Conservation (phyloP, 2,329 filamentous ascomycete species). For the Capronia coronata region DNA sequence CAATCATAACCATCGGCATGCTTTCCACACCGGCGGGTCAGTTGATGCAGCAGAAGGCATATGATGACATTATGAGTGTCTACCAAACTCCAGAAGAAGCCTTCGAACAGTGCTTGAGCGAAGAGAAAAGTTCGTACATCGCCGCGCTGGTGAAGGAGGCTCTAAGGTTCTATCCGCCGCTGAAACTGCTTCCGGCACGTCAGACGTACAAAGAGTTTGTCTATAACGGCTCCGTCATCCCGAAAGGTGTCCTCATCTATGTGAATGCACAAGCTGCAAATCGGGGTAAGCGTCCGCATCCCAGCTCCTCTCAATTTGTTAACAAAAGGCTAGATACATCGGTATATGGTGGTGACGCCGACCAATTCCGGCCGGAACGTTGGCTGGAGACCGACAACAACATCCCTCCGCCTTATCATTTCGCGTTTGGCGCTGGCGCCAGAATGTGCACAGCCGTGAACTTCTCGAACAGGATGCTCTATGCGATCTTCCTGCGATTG, state of each 20-base stretch:
- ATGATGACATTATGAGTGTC: slow-evolving; percentile 16
- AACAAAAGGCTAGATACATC: no score
- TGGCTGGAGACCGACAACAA: slow-evolving; percentile 49
- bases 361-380: slow-evolving; percentile 68
- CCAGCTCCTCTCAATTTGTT: no score
- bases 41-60: slow-evolving; percentile 18
- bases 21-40: slow-evolving; percentile 22
- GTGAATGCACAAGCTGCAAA: no score
- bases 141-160: slow-evolving; percentile 22
- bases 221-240: slow-evolving; percentile 1
- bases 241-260: no score
- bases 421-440: slow-evolving; percentile 23
- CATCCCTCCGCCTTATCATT: slow-evolving; percentile 25
- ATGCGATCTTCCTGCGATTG: slow-evolving; percentile 26
- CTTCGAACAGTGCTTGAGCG: slow-evolving; percentile 13
- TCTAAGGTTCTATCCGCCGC: slow-evolving; percentile 23
- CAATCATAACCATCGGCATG: slow-evolving; percentile 25
- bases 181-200: slow-evolving; percentile 12
- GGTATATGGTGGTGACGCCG: slow-evolving; percentile 56
- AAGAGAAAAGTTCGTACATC: slow-evolving; percentile 22
- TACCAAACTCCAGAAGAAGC: slow-evolving; percentile 17
- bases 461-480: slow-evolving; percentile 27
- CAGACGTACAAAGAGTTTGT: slow-evolving; percentile 13
- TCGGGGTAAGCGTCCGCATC: no score
- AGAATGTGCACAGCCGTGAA: slow-evolving; percentile 26